These are phyloP conservation scores for Vitis rotundifolia DNA, from an alignment of 164 flowering plant genomes.

Conservation along the genomic window DNA sequence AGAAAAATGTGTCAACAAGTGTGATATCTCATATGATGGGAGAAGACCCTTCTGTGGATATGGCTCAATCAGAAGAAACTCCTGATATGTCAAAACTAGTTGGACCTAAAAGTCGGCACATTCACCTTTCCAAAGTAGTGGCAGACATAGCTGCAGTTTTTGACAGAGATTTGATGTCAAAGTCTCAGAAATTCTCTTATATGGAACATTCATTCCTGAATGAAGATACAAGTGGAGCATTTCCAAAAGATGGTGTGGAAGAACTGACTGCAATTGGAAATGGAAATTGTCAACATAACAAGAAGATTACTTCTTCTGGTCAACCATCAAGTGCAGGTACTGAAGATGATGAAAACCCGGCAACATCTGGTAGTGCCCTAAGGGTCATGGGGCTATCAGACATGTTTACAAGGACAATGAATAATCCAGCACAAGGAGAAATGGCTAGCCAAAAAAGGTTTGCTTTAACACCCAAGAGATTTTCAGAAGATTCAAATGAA, in stretches of 20 bases:
- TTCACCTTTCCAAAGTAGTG: not conserved
- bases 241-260: constrained; percentile 4
- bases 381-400: not conserved
- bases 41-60: constrained; percentile 7
- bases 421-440: not conserved
- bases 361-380: constrained; percentile 10
- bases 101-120: constrained; percentile 1
- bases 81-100: constrained; percentile 1
- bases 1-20: not conserved
- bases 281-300: constrained; percentile 3
- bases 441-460: not conserved
- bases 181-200: not conserved
- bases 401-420: not conserved
- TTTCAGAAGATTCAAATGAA: constrained; percentile 3
- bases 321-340: not conserved
- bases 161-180: not conserved
- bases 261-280: constrained; percentile 6
- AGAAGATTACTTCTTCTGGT: not conserved
- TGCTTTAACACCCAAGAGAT: not conserved
- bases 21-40: not conserved
- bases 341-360: not conserved
- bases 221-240: not conserved
- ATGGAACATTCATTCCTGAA: not conserved
- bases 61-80: constrained; percentile 2
- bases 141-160: not conserved